Base-by-base conservation (phyloP, 2,329 filamentous ascomycete genomes). In the Colletotrichum incanum region DNA sequence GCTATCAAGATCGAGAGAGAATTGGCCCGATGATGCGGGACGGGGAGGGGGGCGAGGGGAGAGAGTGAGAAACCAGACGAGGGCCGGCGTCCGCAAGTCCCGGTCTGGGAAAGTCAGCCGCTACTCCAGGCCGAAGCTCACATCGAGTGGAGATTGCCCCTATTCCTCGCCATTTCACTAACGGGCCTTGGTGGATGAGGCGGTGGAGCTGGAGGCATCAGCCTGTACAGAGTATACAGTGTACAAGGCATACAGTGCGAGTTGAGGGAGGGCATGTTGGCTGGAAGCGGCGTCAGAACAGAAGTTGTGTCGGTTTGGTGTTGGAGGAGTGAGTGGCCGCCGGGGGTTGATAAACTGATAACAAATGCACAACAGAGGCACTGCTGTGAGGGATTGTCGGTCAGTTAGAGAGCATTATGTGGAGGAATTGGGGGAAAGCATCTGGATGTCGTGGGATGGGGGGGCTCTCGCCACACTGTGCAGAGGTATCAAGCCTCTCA, bases 71-170 rank as follows among this genome's bases (percentile, higher is more conserved):
- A 60, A 54, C 39, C 41, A 45, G 37, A 65, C 28, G 49, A 37
- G 50, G 23, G 37, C 52, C 65, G 69, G 69, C 65, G 65, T 63
- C 59, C 65, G 65, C 52, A 60, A 23, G 65, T 65, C 59, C 65
- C 70, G 70, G 70, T 64, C 65, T 72, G 60, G 56, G 70, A 69
- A 72, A 59, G 8, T 55, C 58, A 68, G 68, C 68, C 64, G 64
- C 43, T 58, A 26, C 50, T 67, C 64, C 63, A 71, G 63, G 64
- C 65, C 64, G 50, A 58, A 45, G 56, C 56, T 63, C 58, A 54
- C 65, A 31, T 67, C 41, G 70, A 55, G 61, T 70, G 70, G 70
- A 72, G 70, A 72, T 72, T 72, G 60, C 70, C 70, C 70, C 70
- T 70, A 72, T 72, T 69, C 63, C 59, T 62, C 56, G 64, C 7